Base-by-base conservation (phyloP, 306 rosid genomes). In the Prinsepia uniflora region DNA sequence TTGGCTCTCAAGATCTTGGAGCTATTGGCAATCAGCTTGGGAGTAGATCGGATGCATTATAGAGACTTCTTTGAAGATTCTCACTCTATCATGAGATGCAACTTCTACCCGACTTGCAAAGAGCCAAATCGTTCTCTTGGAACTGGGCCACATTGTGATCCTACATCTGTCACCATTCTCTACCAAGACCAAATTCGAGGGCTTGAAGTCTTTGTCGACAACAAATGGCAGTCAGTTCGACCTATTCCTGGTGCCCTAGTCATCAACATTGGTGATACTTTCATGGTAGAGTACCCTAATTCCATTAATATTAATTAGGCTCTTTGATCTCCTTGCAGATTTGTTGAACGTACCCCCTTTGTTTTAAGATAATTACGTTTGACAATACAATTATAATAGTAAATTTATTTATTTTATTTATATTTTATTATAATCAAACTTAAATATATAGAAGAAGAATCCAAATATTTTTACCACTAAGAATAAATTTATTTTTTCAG, bases 141-240 rank as follows among this genome's bases (percentile, higher is more conserved):
- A 8, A 88, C 95, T 0, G 96, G 96, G 24, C 92, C 98, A 4
- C 98, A 92, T 50, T 84, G 96, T 45, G 98, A 90, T 71, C 36
- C 96, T 18, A 92, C 94, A 0, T 79, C 87, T 13, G 30, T 92
- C 44, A 92, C 96, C 68, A 75, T 89, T 8, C 98, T 92, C 74
- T 78, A 89, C 75, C 96, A 89, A 58, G 90, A 92, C 70, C 83
- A 75, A 45, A 87, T 86, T 68, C 86, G 88, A 24, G 98, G 98
- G 0, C 98, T 92, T 53, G 77, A 92, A 52, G 94, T 89, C 0
- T 86, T 89, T 47, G 65, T 82, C 0, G 67, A 84, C 79, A 63
- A 87, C 65, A 75, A 78, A 50, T 89, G 96, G 98, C 70, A 78
- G 14, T 58, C 71, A 1, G 82, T 89, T 76, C 79, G 45, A 13